Percentiles rank a stretch among this genome's conserved stretches.
phyloP scores from a whole-genome alignment of 305 asterid species.

The Solanum hybrid region DNA sequence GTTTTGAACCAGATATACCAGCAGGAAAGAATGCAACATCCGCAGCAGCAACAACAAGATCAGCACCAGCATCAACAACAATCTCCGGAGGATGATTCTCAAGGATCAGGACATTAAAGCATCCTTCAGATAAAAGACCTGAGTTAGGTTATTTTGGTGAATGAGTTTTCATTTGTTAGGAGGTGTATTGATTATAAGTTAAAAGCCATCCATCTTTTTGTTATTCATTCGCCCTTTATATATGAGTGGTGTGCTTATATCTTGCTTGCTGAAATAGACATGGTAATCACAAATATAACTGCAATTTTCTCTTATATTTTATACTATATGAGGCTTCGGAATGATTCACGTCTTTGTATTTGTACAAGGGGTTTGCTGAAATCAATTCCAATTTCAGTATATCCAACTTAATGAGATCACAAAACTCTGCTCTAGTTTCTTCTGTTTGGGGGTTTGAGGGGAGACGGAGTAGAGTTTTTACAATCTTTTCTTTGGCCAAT shows the following conservation, averaged over 20 bases:
- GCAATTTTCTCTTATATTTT: neutral
- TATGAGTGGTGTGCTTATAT: neutral
- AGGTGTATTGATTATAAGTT: neutral
- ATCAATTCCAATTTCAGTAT: neutral
- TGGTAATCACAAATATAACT: neutral
- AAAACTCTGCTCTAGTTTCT: neutral
- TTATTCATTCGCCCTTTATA: neutral
- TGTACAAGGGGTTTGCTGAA: neutral
- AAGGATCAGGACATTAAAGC: neutral
- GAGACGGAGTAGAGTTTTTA: neutral
- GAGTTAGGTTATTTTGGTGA: neutral
- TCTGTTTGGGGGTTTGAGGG: neutral
- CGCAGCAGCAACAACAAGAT: neutral
- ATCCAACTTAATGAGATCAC: neutral
- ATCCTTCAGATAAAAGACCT: neutral
- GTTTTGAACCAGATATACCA: conserved; percentile 51
- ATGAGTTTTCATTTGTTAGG: neutral
- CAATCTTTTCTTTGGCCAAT: neutral
- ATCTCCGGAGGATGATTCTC: neutral
- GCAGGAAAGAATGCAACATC: conserved; percentile 10
- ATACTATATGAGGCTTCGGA: neutral
- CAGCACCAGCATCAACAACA: neutral
- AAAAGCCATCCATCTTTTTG: neutral
- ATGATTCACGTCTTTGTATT: neutral
- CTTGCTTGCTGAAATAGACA: neutral